Base-by-base conservation (phyloP, 164 flowering plant species). In the Piper betle region DNA sequence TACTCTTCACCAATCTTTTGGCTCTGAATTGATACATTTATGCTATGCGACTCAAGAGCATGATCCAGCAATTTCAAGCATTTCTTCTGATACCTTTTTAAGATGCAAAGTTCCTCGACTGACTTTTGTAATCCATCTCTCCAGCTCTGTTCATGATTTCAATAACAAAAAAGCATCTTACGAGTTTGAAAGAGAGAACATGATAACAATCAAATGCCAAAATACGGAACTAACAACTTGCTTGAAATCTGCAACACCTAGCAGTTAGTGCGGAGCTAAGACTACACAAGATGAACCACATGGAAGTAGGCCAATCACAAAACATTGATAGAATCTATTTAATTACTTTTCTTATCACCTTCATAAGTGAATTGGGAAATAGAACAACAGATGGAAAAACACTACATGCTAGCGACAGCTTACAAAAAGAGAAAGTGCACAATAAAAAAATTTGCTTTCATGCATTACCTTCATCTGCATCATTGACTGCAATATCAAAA, bases 1-100 rank as follows among this genome's bases (percentile, higher is more conserved):
- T 68, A 69, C 59, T 83, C 83, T 18, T 61, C 69, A 65, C 74
- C 80, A 12, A 68, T 61, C 39, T 58, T 66, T 2, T 38, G 63
- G 52, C 61, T 72, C 62, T 61, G 77, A 39, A 66, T 72, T 25
- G 74, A 40, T 40, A 62, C 19, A 38, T 60, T 55, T 59, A 77
- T 84, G 67, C 69, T 61, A 64, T 60, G 71, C 12, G 88, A 79
- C 65, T 78, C 81, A 50, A 91, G 75, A 59, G 93, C 87, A 72
- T 82, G 79, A 64, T 74, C 79, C 63, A 88, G 67, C 66, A 85
- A 72, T 57, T 66, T 73, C 75, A 94, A 62, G 62, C 91, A 86
- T 67, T 79, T 86, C 73, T 94, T 96, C 73, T 82, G 95, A 72
- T 78, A 78, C 53, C 78, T 75, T 67, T 82, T 94, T 56, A 77